Evolutionary conservation across 768 basidiomycete species (phyloP), one percentile per base, ranked within the genome.

Genomic region (Rubroboletus satanas): DNA sequence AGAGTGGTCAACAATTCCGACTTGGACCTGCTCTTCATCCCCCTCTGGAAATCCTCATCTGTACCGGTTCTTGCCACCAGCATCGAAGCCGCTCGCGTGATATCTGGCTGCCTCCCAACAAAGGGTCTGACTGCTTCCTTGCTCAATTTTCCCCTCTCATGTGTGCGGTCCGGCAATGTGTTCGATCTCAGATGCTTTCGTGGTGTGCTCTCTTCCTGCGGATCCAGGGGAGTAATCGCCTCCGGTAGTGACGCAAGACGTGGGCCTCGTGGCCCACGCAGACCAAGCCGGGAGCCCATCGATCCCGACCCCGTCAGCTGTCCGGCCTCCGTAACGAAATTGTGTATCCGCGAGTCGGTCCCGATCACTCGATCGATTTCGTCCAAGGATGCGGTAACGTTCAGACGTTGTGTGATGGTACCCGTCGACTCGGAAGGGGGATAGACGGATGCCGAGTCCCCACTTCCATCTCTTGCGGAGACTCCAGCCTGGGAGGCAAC

Each of bases 101-200:
- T 46, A 26, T 58, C 53, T 12, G 68, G 63, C 39, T 51, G 59
- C 38, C 52, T 66, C 23, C 61, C 66, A 9, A 68, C 35, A 54
- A 71, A 70, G 7, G 70, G 65, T 39, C 21, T 59, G 41, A 66
- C 57, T 2, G 32, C n/a, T 7, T 56, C 60, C 35, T 55, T 60
- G 39, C 21, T 38, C 39, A 17, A 64, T 39, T 67, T 61, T 28
- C 73, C 64, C 58, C 78, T 80, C 49, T 78, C 73, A 52, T 76
- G 74, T 5, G 78, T 74, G 45, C 77, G 77, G 33, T 62, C 58
- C 35, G 77, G 65, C 66, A 83, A 80, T 18, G 67, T 70, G 41
- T 62, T 59, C 18, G 59, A 57, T 54, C 55, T 59, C 45, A 23
- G 23, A 23, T 58, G 56, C 61, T 56, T 66, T 55, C 55, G 63